Conservation (phyloP, 257 asterid genomes). For the Solanum habrochaites region DNA sequence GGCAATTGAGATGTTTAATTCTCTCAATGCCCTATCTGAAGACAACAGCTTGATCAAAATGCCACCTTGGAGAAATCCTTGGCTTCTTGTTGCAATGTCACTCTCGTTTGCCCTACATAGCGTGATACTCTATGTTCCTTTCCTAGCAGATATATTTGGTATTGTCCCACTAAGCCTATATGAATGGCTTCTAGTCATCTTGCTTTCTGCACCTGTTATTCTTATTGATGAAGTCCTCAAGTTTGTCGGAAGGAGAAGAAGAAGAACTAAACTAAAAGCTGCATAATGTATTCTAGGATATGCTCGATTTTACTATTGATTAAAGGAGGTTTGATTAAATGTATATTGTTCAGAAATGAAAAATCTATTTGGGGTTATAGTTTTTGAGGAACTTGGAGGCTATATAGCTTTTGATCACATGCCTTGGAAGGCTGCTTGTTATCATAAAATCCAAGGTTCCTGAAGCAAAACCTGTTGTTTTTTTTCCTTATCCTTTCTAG, state of each 20-base stretch:
- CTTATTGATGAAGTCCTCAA: constrained; percentile 65
- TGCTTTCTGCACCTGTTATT: constrained; percentile 61
- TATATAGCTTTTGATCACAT: not conserved
- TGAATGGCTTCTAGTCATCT: constrained; percentile 62
- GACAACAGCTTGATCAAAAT: constrained; percentile 71
- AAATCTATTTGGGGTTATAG: not conserved
- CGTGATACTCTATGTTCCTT: constrained; percentile 57
- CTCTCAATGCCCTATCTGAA: constrained; percentile 81
- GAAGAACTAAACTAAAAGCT: constrained; percentile 33
- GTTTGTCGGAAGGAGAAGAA: constrained; percentile 50
- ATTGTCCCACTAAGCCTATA: constrained; percentile 50
- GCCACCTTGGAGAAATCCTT: constrained; percentile 93
- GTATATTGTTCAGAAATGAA: not conserved
- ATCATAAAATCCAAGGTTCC: not conserved
- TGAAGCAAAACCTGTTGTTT: not conserved
- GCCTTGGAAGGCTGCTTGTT: not conserved
- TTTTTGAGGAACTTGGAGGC: not conserved
- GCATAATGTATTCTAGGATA: constrained; percentile 4
- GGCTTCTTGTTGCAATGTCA: constrained; percentile 77
- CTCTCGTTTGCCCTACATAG: constrained; percentile 57
- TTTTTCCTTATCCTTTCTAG: not conserved
- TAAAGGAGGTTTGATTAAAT: not conserved
- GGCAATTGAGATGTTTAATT: constrained; percentile 80
- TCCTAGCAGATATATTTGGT: constrained; percentile 57
- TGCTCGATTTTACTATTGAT: not conserved